Evolutionary conservation across 1,139 yeast species (phyloP).

Genomic region (Suhomyces anneliseae): DNA sequence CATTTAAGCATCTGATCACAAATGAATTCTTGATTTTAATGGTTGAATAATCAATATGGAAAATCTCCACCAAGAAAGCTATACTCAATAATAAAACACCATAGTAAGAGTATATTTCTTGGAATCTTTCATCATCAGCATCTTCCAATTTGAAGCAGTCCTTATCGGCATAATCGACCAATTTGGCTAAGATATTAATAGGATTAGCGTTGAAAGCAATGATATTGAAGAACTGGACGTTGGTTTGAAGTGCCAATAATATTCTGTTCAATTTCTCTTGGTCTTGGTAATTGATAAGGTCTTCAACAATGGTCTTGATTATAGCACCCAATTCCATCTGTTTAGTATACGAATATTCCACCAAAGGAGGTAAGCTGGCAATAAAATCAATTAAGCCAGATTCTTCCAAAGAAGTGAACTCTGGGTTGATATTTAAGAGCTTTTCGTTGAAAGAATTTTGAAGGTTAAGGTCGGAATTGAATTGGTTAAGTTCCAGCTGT

Average conservation of each 20-base stretch:
- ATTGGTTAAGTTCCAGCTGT: slow-evolving; percentile 10
- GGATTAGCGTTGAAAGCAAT: slow-evolving; percentile 35
- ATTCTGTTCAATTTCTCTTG: slow-evolving; percentile 50
- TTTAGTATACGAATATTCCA: slow-evolving; percentile 42
- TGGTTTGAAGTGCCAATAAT: slow-evolving; percentile 45
- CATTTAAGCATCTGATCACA: slow-evolving; percentile 34
- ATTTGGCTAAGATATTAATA: slow-evolving; percentile 22
- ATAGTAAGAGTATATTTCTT: slow-evolving; percentile 67
- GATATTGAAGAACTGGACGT: slow-evolving; percentile 42
- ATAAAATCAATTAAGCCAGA: slow-evolving; percentile 46
- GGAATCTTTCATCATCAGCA: slow-evolving; percentile 60
- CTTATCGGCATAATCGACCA: slow-evolving; percentile 36
- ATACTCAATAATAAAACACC: slow-evolving; percentile 59
- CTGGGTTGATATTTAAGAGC: slow-evolving; percentile 50
- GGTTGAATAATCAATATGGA: slow-evolving; percentile 37
- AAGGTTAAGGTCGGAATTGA: slow-evolving; percentile 11
- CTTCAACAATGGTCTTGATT: slow-evolving; percentile 34
- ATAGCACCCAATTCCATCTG: slow-evolving; percentile 36
- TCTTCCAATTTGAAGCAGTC: slow-evolving; percentile 39
- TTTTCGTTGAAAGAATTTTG: slow-evolving; percentile 26
- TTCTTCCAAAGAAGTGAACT: slow-evolving; percentile 55
- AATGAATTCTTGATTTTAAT: slow-evolving; percentile 32
- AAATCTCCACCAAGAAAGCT: slow-evolving; percentile 44
- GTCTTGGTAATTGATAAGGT: slow-evolving; percentile 40
- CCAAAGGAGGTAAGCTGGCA: slow-evolving; percentile 22